These are phyloP conservation scores for Vigna trinervia DNA, from an alignment of 306 rosid species.

Conservation along the genomic window DNA sequence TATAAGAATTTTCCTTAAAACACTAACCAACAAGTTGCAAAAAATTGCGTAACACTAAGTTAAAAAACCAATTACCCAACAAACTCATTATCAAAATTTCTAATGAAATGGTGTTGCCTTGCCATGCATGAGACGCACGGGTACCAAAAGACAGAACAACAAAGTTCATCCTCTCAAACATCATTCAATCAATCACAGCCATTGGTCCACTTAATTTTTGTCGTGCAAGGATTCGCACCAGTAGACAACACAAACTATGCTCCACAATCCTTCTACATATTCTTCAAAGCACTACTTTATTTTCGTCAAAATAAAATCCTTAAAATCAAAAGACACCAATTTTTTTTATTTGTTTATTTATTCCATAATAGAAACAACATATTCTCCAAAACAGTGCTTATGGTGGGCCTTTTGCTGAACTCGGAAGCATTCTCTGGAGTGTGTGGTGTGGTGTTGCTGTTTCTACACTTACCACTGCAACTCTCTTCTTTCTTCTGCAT, in stretches of 20 bases:
- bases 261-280: not conserved
- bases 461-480: not conserved
- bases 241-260: too few relatives aligned
- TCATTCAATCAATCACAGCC: conserved; percentile 1
- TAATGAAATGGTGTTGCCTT: not conserved
- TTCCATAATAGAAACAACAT: not conserved
- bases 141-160: not conserved
- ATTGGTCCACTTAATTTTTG: conserved; percentile 1
- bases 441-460: conserved; percentile 11
- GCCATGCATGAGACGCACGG: not conserved
- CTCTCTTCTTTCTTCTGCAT: not conserved
- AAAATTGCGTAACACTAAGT: too few relatives aligned
- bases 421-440: not conserved
- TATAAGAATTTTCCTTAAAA: too few relatives aligned
- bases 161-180: not conserved
- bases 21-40: too few relatives aligned
- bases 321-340: not conserved
- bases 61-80: not conserved
- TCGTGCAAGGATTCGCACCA: conserved; percentile 12
- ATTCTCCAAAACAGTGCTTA: not conserved
- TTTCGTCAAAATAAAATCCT: not conserved
- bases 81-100: not conserved
- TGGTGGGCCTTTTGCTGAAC: not conserved
- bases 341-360: not conserved
- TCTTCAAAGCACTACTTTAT: not conserved